Base-by-base conservation (phyloP, 2,329 filamentous ascomycete genomes). In the Orbilia quercus region DNA sequence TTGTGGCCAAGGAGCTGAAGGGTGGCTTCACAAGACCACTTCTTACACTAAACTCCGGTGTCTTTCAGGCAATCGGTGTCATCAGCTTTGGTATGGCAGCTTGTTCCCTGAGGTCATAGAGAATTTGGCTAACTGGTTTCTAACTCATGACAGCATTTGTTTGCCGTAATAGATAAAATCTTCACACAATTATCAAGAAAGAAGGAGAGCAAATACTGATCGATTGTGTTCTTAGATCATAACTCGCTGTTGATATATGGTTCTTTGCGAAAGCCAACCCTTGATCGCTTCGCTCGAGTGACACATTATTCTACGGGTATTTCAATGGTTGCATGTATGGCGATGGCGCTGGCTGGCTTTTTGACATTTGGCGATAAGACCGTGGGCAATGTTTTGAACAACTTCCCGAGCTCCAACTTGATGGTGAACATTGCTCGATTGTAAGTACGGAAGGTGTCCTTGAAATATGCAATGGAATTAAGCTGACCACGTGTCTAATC, bases 231-330 rank as follows among this genome's bases (percentile, higher is more conserved):
- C 38, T 40, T 76, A 86, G 84, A 99, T 80, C 95, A 99, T 83
- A 99, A 99, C 82, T 96, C 92, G 57, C 89, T 99, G 72, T 85
- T 99, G 64, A 99, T 99, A 80, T 99, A 99, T 82, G 94, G 94
- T 76, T 98, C 94, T 1, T 86, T 99, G 75, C 89, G 90, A 77
- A 97, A 91, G 57, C 95, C 95, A 0, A 99, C 95, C 0, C 90
- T 99, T 77, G 93, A 98, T 84, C 92, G 96, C 75, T 99, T 99
- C 83, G 85, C 92, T 38, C 88, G 85, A 65, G 94, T 99, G 40
- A 99, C 95, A 38, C 95, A 99, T 82, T 96, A 91, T 82, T 96
- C 91, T 38, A 97, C 95, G 0, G 87, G 85, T 75, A 88, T 97
- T 51, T 97, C 93, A 44, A 91, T 97, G 85, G 77, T 93, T n/a